Evolutionary conservation across 495 filamentous ascomycete genomes (phyloP), one percentile per base, ranked within the genome.

Genomic region (Penicillium roqueforti): DNA sequence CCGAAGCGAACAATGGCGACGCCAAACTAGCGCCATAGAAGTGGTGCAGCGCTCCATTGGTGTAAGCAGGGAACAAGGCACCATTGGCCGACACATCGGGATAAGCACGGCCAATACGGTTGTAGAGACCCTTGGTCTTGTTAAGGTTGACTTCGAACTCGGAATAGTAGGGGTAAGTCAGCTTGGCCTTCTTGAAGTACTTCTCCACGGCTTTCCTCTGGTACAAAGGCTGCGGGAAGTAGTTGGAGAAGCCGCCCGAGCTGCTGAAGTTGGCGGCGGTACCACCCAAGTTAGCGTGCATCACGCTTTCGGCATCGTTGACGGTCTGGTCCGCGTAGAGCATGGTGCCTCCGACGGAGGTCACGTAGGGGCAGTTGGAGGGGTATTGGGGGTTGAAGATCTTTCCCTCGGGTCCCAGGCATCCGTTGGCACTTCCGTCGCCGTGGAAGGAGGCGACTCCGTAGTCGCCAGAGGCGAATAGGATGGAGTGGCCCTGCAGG

Each of bases 241-340:
- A 72, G 59, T 88, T 87, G 48, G 78, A 83, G 68, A 89, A 88
- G 9, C 84, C 85, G 25, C 85, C 83, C 8, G 84, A 81, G 23
- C 76, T 80, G 34, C 69, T 71, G 67, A 82, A 76, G 56, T 80
- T 64, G 19, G 66, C 53, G 54, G 74, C 60, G 54, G 75, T 55
- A 11, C 63, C 63, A 1, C 63, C 63, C 28, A 66, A 55, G 36
- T 66, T 51, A 26, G 46, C 63, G 41, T 63, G 57, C 63, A 66
- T 59, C 47, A 76, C 71, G 50, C 77, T 68, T 69, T 81, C 76
- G 31, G 65, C 62, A 31, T 66, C 63, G 20, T 70, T 63, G 31
- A 76, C 60, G 6, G 61, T 67, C 45, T 76, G 78, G 7, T 65
- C 65, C 13, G 55, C 54, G 20, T 71, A 67, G 31, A 83, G 67